Conservation (phyloP, 1,139 yeast species). For the Geotrichum klebahnii region DNA sequence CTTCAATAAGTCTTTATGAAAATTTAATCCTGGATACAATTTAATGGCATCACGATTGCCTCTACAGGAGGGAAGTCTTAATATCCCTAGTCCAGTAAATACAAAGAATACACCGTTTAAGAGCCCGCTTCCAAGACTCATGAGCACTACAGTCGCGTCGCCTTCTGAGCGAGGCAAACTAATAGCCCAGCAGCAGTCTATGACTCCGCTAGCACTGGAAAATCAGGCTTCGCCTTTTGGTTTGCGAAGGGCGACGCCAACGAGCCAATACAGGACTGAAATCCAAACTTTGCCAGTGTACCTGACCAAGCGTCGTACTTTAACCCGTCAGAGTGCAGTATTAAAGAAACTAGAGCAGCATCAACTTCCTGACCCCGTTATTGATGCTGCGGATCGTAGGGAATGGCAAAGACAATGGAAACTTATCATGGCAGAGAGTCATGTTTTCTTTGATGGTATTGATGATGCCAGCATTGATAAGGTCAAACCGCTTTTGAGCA, state of each 20-base stretch:
- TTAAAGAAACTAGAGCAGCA: too few relatives aligned
- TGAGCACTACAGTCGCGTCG: constrained; percentile 1
- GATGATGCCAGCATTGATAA: constrained; percentile 52
- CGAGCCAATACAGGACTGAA: too few relatives aligned
- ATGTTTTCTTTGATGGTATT: constrained; percentile 73
- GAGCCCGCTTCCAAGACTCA: background rate
- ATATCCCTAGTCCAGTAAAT: background rate
- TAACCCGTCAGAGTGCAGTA: too few relatives aligned
- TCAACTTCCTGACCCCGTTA: too few relatives aligned
- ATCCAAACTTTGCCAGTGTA: too few relatives aligned
- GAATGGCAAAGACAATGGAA: constrained; percentile 82
- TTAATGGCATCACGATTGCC: constrained; percentile 7
- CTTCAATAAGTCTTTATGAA: background rate
- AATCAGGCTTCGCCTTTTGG: too few relatives aligned
- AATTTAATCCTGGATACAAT: background rate
- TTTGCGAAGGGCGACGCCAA: too few relatives aligned
- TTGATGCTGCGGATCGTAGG: too few relatives aligned
- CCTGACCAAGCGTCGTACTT: too few relatives aligned
- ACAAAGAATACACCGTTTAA: background rate
- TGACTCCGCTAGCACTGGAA: too few relatives aligned
- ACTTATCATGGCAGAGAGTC: constrained; percentile 65
- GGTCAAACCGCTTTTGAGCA: constrained; percentile 43
- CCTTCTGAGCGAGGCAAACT: too few relatives aligned
- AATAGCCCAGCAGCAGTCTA: too few relatives aligned
- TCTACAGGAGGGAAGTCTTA: constrained; percentile 9